Evolutionary conservation across 768 basidiomycete genomes (phyloP), one percentile per base, ranked within the genome.

Genomic region (Neoboletus brunneissimus): DNA sequence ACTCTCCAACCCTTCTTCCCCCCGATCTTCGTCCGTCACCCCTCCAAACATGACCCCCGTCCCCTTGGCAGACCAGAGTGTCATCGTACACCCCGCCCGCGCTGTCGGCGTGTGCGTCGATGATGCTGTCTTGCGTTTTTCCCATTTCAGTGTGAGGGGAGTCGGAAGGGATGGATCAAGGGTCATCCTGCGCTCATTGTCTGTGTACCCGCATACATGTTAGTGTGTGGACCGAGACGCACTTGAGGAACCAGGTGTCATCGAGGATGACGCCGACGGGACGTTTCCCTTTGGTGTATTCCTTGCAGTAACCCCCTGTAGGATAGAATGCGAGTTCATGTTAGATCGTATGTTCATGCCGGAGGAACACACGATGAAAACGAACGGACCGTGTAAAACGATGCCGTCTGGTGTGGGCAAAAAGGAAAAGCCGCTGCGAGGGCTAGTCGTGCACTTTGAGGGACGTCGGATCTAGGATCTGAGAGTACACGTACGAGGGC

Each of bases 241-340:
- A 90, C 88, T 82, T 81, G 7, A 97, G 77, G 51, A 94, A 77
- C 94, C 93, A 97, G 0, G 89, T 91, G 65, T 97, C 93, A 18
- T 93, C 91, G 7, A 95, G 77, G 75, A 90, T 92, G n/a, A 93
- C 77, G 1, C 94, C 94, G 13, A 91, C 75, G 0, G 89, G 86
- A 1, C 89, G 84, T 65, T 92, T 91, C 3, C 92, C 91, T 66
- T 94, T 94, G 22, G 73, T 65, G 63, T 94, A 95, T 72, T 92
- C 89, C 69, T 97, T 95, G 67, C 88, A 91, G 68, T 96, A 96
- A 0, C 94, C 94, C 12, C 91, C 89, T 91, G 49, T 18, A 2
- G 20, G 12, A 11, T 15, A 13, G 37, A 5, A 31, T n/a, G 8
- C 40, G 32, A 31, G 18, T 32, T 20, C 1, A 15, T 9, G 16